Conservation (phyloP, 2,329 filamentous ascomycete genomes). For the Hansfordia pulvinata region DNA sequence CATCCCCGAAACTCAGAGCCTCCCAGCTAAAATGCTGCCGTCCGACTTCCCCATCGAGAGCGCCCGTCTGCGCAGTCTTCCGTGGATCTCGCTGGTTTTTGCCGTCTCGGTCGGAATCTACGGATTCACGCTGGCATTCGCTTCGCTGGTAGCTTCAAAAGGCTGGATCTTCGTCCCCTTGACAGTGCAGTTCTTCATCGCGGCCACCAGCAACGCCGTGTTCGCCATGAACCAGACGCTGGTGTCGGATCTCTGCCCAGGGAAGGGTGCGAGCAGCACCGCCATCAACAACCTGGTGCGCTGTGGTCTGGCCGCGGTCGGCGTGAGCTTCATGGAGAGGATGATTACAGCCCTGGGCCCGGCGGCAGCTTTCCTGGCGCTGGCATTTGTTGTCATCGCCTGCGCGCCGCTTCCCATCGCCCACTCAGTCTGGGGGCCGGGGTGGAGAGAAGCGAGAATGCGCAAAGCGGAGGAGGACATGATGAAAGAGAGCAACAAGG, state of each 20-base stretch:
- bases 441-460: slow-evolving; percentile 2
- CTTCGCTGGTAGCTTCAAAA: slow-evolving; percentile 2
- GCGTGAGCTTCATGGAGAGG: slow-evolving; percentile 10
- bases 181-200: slow-evolving; percentile 19
- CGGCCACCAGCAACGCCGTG: slow-evolving; percentile 20
- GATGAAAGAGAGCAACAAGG: too few species aligned
- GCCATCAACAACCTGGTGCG: slow-evolving; percentile 20
- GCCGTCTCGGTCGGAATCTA: slow-evolving; percentile 19
- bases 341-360: slow-evolving; percentile 5
- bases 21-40: slow-evolving; percentile 11
- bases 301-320: slow-evolving; percentile 15
- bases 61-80: slow-evolving; percentile 22
- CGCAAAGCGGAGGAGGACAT: too few species aligned
- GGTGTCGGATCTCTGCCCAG: slow-evolving; percentile 17
- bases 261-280: slow-evolving; percentile 15
- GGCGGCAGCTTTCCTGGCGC: slow-evolving; percentile 5
- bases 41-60: slow-evolving; percentile 28
- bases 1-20: slow-evolving; percentile 12
- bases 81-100: slow-evolving; percentile 23
- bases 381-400: slow-evolving; percentile 6
- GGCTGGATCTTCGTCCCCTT: slow-evolving; percentile 15
- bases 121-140: slow-evolving; percentile 16
- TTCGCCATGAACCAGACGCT: slow-evolving; percentile 20
- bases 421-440: slow-evolving; percentile 1
- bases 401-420: slow-evolving; percentile 1